These are phyloP conservation scores for Apiospora hydei DNA, from an alignment of 2,329 filamentous ascomycete species.

Conservation along the genomic window DNA sequence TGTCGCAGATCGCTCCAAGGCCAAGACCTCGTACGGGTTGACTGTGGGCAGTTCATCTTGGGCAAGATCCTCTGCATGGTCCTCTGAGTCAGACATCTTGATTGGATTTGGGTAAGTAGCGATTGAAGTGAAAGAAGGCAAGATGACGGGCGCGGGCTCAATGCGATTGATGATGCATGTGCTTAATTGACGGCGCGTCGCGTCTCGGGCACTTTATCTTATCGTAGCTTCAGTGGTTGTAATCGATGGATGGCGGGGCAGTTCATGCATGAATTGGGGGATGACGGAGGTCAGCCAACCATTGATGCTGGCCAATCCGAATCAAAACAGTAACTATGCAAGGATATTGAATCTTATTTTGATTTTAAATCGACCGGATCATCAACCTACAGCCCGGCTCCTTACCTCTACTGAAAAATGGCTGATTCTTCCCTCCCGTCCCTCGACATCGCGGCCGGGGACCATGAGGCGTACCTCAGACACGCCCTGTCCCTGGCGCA, in stretches of 20 bases:
- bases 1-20: slow-evolving; percentile 73
- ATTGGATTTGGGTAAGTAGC: too few species aligned
- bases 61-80: slow-evolving; percentile 60
- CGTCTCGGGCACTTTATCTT: slow-evolving; percentile 32
- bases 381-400: not conserved
- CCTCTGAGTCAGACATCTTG: slow-evolving; percentile 22
- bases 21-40: slow-evolving; percentile 83
- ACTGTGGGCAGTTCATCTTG: slow-evolving; percentile 68
- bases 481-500: slow-evolving; percentile 78
- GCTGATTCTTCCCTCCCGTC: not conserved
- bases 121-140: slow-evolving; percentile 20
- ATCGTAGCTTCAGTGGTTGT: slow-evolving; percentile 6
- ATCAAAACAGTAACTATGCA: not conserved
- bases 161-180: slow-evolving; percentile 5
- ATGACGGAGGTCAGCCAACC: not conserved
- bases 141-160: slow-evolving; percentile 21
- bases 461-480: slow-evolving; percentile 65
- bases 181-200: slow-evolving; percentile 27
- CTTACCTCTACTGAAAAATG: not conserved
- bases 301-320: not conserved
- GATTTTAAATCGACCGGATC: not conserved
- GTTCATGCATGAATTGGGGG: not conserved
- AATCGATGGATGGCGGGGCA: slow-evolving; percentile 9
- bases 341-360: not conserved
- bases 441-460: slow-evolving; percentile 37